Evolutionary conservation across 371 early-diverging fungal species (phyloP), one percentile per base, ranked within the genome.

Genomic region (Capniomyces stellatus): DNA sequence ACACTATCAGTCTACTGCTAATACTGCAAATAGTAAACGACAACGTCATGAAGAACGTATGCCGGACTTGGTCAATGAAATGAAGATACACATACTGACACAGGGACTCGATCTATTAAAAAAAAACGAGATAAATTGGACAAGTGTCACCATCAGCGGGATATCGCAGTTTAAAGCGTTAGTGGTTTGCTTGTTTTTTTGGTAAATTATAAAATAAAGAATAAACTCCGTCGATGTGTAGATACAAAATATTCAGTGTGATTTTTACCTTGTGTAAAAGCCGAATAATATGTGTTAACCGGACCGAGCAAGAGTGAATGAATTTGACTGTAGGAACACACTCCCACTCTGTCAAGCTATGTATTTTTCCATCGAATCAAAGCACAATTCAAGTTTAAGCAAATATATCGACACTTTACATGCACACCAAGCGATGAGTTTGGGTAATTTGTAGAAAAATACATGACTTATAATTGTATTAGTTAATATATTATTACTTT

Each of bases 1-100:
- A 48, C 13, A 29, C 4, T 8, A 21, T 25, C 2, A 48, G 21
- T 29, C 49, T 48, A 28, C 49, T 48, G 28, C 23, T 18, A 6
- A 48, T 22, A 23, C 49, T 28, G 25, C 49, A 48, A 22, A 48
- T 15, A 23, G 29, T 29, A 3, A 48, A 28, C n/a, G 27, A 18
- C 49, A 48, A 48, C 6, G 23, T 48, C 49, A 48, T 48, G n/a
- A 48, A 48, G 8, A 23, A 29, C 23, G 29, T 22, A 13, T 27
- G 21, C 12, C n/a, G n/a, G 18, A 48, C 49, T 28, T 48, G 49
- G 18, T 48, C 49, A n/a, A 48, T 48, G 28, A 48, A 48, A 23
- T 27, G 23, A 3, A 6, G 12, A n/a, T 48, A 48, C 25, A 28
- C 12, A n/a, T 29, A 27, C 28, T 48, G 2, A 29, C 10, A 48